Conservation (phyloP, 257 asterid species). For the Solanum appendiculatum region DNA sequence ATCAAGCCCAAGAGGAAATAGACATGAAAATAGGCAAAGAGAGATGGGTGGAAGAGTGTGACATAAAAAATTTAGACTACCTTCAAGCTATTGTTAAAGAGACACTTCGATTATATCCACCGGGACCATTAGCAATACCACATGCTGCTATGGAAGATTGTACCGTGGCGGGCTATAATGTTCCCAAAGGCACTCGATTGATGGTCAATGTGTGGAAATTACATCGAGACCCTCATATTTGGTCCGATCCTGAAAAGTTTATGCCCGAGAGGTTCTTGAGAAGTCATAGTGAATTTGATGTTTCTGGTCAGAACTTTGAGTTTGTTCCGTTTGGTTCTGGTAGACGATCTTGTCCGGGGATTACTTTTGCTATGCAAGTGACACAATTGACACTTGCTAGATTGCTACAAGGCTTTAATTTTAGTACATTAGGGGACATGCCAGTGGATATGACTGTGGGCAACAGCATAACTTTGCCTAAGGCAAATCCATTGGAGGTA, state of each 20-base stretch:
- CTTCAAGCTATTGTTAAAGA: background rate
- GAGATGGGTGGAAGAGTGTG: background rate
- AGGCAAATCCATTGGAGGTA: background rate
- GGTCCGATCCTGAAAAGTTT: background rate
- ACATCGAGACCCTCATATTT: background rate
- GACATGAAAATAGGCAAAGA: background rate
- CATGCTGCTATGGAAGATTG: background rate
- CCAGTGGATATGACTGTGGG: background rate
- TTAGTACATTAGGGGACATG: background rate
- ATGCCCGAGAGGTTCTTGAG: background rate
- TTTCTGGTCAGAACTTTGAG: background rate
- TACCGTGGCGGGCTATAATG: background rate
- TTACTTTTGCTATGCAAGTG: background rate
- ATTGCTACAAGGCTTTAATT: background rate
- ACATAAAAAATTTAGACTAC: background rate
- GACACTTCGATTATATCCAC: background rate
- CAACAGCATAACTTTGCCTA: background rate
- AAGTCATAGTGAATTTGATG: too few species aligned
- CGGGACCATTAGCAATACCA: background rate
- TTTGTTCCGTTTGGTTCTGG: background rate
- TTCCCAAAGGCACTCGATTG: background rate
- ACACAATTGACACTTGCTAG: background rate
- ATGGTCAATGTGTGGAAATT: background rate
- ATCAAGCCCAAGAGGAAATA: background rate
- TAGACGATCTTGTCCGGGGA: background rate